phyloP scores from a whole-genome alignment of 2,329 filamentous ascomycete genomes.

The Blastomyces emzantsi region DNA sequence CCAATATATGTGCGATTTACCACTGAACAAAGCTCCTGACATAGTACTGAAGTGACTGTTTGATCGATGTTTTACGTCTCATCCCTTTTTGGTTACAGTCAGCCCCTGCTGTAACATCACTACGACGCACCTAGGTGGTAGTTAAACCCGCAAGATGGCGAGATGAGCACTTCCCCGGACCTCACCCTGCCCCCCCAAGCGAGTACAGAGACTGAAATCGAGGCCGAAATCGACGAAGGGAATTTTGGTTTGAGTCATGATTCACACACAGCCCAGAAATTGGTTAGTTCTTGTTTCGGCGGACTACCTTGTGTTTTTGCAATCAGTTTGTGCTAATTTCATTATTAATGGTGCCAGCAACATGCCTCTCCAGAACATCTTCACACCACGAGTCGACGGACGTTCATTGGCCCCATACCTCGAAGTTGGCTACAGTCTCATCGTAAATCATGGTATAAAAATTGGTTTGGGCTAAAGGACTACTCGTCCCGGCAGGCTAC shows the following conservation, averaged over 20 bases:
- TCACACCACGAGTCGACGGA: slow-evolving; percentile 51
- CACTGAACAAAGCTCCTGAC: background rate
- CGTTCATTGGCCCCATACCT: slow-evolving; percentile 58
- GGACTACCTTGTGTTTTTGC: background rate
- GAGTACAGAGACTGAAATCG: slow-evolving; percentile 9
- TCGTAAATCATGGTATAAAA: slow-evolving; percentile 54
- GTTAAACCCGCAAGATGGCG: slow-evolving; percentile 8
- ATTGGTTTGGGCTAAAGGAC: slow-evolving; percentile 35
- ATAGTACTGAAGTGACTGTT: background rate
- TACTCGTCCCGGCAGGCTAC: slow-evolving; percentile 42
- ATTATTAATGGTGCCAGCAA: slow-evolving; percentile 32
- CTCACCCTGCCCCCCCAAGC: slow-evolving; percentile 13
- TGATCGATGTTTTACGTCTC: background rate
- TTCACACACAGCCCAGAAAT: slow-evolving; percentile 47
- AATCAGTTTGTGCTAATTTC: slow-evolving; percentile 10
- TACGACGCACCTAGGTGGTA: background rate
- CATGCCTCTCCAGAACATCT: slow-evolving; percentile 55
- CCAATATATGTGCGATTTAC: background rate
- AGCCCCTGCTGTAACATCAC: background rate
- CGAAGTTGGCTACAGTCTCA: slow-evolving; percentile 56
- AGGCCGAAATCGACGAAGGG: slow-evolving; percentile 15
- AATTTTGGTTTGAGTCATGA: slow-evolving; percentile 36
- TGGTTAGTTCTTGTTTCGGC: slow-evolving; percentile 32
- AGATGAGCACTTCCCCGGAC: slow-evolving; percentile 13
- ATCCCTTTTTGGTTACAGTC: background rate